A percentile compares a stretch with the other conserved stretches of the same genome.
Evolutionary conservation across 78 protist genomes (phyloP).

Genomic region (Tieghemostelium lacteum): DNA sequence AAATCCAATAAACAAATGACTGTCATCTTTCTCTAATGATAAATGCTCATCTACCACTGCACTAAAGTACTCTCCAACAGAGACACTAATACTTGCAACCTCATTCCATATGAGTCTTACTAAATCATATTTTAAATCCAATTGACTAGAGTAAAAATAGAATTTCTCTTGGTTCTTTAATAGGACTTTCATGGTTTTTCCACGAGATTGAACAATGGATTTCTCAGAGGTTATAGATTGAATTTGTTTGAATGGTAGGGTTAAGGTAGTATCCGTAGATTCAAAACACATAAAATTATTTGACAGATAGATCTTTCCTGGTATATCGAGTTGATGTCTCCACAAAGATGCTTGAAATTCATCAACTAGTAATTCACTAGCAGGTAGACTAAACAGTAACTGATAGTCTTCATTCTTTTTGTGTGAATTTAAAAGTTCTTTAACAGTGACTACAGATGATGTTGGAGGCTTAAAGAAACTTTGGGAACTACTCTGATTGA

Average conservation of each 20-base stretch:
- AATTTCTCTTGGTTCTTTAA: conserved; percentile 7
- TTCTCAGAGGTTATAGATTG: conserved; percentile 21
- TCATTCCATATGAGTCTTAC: conserved; percentile 35
- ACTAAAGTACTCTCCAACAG: not conserved
- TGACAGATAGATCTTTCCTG: conserved; percentile 51
- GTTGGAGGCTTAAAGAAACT: conserved; percentile 6
- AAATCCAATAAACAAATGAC: conserved; percentile 9
- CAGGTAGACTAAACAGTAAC: conserved; percentile 28
- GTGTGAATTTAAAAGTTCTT: conserved; percentile 42
- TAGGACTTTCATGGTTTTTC: not conserved
- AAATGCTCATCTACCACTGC: too few relatives aligned
- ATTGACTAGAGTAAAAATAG: conserved; percentile 14
- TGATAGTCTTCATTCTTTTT: conserved; percentile 59
- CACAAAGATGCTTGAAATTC: conserved; percentile 22
- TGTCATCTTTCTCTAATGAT: not conserved
- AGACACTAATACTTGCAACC: not conserved
- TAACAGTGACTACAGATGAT: not conserved
- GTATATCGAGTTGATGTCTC: conserved; percentile 3
- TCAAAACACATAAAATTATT: conserved; percentile 57
- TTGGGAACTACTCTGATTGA: not conserved
- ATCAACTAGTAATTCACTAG: conserved; percentile 33
- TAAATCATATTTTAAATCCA: conserved; percentile 41
- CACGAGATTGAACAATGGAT: not conserved
- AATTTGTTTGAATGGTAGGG: conserved; percentile 40
- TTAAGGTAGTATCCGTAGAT: conserved; percentile 17